Evolutionary conservation across 202 grass and related monocot genomes (phyloP), one percentile per base, ranked within the genome.

Genomic region (Zoysia matrella): DNA sequence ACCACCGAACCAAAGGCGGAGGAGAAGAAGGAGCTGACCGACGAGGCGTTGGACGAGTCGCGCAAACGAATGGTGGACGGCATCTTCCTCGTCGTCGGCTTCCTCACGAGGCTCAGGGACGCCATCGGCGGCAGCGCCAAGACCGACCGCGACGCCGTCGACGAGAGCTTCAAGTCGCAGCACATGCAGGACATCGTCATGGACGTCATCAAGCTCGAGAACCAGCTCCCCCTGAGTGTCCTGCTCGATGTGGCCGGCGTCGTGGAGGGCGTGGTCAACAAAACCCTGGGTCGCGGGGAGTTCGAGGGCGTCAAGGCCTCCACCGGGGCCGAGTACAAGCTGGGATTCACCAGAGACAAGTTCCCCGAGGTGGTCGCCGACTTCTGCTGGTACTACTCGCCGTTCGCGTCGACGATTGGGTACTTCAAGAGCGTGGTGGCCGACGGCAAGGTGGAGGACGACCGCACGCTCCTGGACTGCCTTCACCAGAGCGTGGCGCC

Each of bases 301-400:
- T 41, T 87, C 60, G 5, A 63, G 4, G 4, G 7, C 4, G 63
- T 64, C 18, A 12, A 11, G 58, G 0, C 0, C 0, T 11, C 1
- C 60, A 30, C 67, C 13, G 15, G 0, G 1, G 1, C 1, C 58
- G 36, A 50, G 6, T 73, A 81, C 81, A 63, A 57, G 52, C 79
- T 73, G 2, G 18, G 7, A 0, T 72, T 86, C 82, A 4, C 0
- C 0, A 1, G 0, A 0, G 1, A 39, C 0, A n/a, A 4, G 22
- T 83, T 92, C 65, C 4, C 3, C 13, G 47, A 44, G 1, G 71
- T 92, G 7, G 18, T 92, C 71, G 2, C 50, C 53, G 2, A 22
- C 3, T 92, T 92, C 83, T 89, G 83, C 80, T 89, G 72, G 86
- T 92, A 92, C 72, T 92, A 92, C 71, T 89, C 90, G 8, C 86